Evolutionary conservation across 768 basidiomycete genomes (phyloP).

Genomic region (Xanthoconium purpureum): DNA sequence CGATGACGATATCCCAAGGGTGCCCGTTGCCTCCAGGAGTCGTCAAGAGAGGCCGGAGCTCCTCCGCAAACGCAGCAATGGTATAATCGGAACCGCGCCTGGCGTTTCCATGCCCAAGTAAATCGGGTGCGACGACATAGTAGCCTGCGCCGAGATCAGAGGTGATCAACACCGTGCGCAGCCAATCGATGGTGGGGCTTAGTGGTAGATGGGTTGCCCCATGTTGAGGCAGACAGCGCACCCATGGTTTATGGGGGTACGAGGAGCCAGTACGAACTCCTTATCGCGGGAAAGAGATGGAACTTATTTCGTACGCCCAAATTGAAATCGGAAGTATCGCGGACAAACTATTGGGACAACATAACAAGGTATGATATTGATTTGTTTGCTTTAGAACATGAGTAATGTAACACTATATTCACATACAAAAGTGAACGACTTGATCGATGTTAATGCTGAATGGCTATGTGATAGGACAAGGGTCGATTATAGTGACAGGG

Average conservation of each 20-base stretch:
- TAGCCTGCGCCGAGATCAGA: constrained; percentile 13
- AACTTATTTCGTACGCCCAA: background rate
- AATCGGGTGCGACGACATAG: constrained; percentile 19
- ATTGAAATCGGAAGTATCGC: too few relatives aligned
- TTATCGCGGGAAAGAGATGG: background rate
- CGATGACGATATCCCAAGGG: constrained; percentile 12
- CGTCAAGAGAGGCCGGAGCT: constrained; percentile 8
- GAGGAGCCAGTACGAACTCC: background rate
- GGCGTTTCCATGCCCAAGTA: constrained; percentile 18
- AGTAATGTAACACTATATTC: constrained; percentile 27
- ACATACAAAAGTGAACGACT: constrained; percentile 13
- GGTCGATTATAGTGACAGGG: background rate
- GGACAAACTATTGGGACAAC: too few relatives aligned
- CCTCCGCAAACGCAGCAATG: constrained; percentile 6
- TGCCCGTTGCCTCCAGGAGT: background rate
- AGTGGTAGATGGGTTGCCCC: constrained; percentile 13
- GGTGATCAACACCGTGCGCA: background rate
- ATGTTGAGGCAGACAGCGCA: constrained; percentile 7
- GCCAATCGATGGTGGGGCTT: background rate
- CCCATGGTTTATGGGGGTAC: background rate
- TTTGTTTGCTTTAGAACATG: constrained; percentile 17
- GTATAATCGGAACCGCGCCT: constrained; percentile 7
- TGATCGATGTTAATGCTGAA: constrained; percentile 16
- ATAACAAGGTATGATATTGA: background rate
- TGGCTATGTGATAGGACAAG: constrained; percentile 6